Evolutionary conservation across 768 basidiomycete genomes (phyloP), one percentile per base, ranked within the genome.

Genomic region (Leccinum incarnatum): DNA sequence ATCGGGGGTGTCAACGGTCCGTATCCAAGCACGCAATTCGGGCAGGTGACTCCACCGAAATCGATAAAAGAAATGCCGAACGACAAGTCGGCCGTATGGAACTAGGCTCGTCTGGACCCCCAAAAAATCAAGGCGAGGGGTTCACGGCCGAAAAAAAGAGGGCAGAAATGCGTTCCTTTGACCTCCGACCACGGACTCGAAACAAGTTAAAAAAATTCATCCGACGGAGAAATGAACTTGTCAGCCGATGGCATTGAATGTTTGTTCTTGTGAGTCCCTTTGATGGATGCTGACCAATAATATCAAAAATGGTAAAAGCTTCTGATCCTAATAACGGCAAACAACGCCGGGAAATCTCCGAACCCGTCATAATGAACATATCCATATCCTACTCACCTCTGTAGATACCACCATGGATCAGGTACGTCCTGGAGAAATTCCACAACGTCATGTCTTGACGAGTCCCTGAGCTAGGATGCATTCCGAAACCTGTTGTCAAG

Each of bases 401-500:
- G 9, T 10, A 40, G 17, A 40, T 10, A 9, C 37, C 17, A 62
- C 46, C 37, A 73, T 73, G 72, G 65, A 73, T 50, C 72, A 73
- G 68, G 72, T 72, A 54, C 17, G 60, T 46, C 7, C 47, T 25
- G 3, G 17, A 29, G 4, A 7, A 0, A 37, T 15, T 8, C 14
- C 14, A 23, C 50, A 15, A n/a, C 8, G 10, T 36, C 10, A 17
- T 17, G n/a, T 2, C 29, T 51, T 51, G 15, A 66, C 9, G 54
- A 51, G 14, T 19, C 17, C n/a, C 29, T 30, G 54, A 29, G 27
- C 42, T 54, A 88, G 84, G 83, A 87, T 45, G 84, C 85, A 2
- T 88, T 88, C 67, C 75, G 87, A 50, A 73, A 72, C 30, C 73
- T 88, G 4, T 73, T 85, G 9, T 60, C 76, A 59, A 74, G 70